Percentiles rank a stretch among this genome's conserved stretches.
These are phyloP conservation scores for Xylariaceae sp. DNA, from an alignment of 2,329 filamentous ascomycete genomes.

Conservation along the genomic window DNA sequence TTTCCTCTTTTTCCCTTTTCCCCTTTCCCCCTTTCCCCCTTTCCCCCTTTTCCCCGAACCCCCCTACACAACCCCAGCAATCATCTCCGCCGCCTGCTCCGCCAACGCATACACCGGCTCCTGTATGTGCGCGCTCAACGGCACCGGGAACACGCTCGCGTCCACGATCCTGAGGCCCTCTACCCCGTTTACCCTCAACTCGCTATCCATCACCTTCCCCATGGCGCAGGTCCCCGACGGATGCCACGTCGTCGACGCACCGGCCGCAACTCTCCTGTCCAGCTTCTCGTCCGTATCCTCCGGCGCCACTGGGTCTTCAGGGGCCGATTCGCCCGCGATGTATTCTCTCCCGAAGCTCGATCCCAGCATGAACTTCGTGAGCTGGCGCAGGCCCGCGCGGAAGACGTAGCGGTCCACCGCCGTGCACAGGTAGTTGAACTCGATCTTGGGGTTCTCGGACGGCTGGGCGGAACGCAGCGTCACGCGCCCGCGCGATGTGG, in stretches of 20 bases:
- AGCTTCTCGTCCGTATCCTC: too few relatives aligned
- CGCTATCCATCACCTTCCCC: conserved; percentile 16
- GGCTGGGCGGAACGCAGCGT: conserved; percentile 11
- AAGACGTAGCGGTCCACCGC: conserved; percentile 22
- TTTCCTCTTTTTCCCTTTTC: too few relatives aligned
- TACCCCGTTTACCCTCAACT: conserved; percentile 10
- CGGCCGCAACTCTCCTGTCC: too few relatives aligned
- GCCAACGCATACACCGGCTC: conserved; percentile 27
- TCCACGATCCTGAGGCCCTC: conserved; percentile 24
- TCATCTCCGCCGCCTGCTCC: conserved; percentile 26
- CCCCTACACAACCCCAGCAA: too few relatives aligned
- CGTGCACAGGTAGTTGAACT: conserved; percentile 24
- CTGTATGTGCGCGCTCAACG: conserved; percentile 24
- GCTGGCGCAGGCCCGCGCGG: conserved; percentile 19
- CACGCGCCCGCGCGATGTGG: conserved; percentile 21
- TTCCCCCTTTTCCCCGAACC: too few relatives aligned
- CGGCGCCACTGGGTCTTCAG: conserved; percentile 18
- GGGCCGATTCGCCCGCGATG: too few relatives aligned
- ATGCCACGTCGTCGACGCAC: conserved; percentile 2
- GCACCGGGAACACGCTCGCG: conserved; percentile 26
- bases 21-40: too few relatives aligned
- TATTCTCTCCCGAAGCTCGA: too few relatives aligned
- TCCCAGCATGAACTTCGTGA: too few relatives aligned
- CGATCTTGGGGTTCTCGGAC: conserved; percentile 12
- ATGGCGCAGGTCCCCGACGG: conserved; percentile 7